Percentiles rank a stretch among this genome's conserved stretches.
These are phyloP conservation scores for Symbiodinium pilosum DNA, from an alignment of 73 alveolate genomes.

Conservation along the genomic window DNA sequence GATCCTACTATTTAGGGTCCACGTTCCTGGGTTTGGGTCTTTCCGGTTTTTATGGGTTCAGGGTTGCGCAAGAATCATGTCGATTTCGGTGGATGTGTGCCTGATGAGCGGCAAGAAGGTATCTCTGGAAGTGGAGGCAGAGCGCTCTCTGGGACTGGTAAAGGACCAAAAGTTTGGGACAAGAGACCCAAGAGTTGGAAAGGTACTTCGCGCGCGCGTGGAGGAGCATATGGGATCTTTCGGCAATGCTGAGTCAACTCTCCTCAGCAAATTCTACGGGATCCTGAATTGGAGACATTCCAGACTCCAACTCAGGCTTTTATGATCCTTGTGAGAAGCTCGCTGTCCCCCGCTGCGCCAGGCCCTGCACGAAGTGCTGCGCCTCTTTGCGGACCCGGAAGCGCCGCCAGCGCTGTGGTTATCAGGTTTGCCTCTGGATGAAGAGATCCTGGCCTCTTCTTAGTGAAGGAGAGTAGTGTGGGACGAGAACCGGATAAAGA, in stretches of 20 bases:
- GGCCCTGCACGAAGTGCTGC: constrained; percentile 24
- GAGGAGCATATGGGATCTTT: no score
- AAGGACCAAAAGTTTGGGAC: no score
- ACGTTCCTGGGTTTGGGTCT: no score
- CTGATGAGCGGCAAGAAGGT: background rate
- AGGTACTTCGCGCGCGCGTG: no score
- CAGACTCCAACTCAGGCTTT: background rate
- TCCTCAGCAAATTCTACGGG: background rate
- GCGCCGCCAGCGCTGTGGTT: constrained; percentile 82
- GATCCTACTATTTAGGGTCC: no score
- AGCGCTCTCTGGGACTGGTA: no score
- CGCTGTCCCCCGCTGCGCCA: no score
- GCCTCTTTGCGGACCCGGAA: constrained; percentile 27
- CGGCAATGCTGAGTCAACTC: no score
- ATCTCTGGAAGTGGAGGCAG: background rate
- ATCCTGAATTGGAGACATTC: background rate
- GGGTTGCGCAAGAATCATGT: no score
- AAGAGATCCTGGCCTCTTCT: background rate
- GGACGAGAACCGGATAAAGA: background rate
- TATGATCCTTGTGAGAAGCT: no score
- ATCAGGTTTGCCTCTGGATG: constrained; percentile 70
- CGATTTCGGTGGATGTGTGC: background rate
- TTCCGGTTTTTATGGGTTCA: no score
- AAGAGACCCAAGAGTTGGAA: no score
- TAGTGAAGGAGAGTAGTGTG: background rate